Percentiles rank a stretch among this genome's conserved stretches.
These are phyloP conservation scores for Aspergillus novofumigatus DNA, from an alignment of 2,329 filamentous ascomycete genomes.

Conservation along the genomic window DNA sequence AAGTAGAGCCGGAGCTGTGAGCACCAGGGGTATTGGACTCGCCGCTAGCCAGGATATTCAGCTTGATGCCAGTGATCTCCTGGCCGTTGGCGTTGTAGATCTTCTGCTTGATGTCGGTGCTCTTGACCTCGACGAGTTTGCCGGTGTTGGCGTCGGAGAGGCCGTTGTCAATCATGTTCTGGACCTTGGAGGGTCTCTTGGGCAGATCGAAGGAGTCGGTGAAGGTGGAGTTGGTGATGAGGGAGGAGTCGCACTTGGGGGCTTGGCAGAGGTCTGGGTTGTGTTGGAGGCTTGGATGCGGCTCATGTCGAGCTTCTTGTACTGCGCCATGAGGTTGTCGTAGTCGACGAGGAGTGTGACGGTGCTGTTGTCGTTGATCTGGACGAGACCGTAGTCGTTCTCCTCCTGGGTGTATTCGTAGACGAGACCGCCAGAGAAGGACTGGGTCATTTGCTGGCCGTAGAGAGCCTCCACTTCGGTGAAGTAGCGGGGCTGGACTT, in stretches of 20 bases:
- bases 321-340: constrained; percentile 71
- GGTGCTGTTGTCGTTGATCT: constrained; percentile 55
- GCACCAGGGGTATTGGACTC: constrained; percentile 55
- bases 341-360: constrained; percentile 61
- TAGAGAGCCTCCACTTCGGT: constrained; percentile 60
- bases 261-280: constrained; percentile 52
- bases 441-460: constrained; percentile 54
- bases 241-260: constrained; percentile 59
- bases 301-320: constrained; percentile 67
- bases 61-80: constrained; percentile 59
- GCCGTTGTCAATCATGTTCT: constrained; percentile 71
- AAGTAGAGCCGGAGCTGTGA: constrained; percentile 27
- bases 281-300: constrained; percentile 62
- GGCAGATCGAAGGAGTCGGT: constrained; percentile 76
- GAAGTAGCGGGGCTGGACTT: constrained; percentile 54
- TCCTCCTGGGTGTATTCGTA: constrained; percentile 49
- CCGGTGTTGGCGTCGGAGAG: constrained; percentile 61
- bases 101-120: constrained; percentile 52
- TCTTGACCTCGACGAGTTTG: constrained; percentile 58
- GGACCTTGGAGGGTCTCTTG: constrained; percentile 60
- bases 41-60: constrained; percentile 50
- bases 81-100: constrained; percentile 56
- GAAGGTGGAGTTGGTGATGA: constrained; percentile 67
- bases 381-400: constrained; percentile 55
- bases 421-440: constrained; percentile 56